A percentile compares a stretch with the other conserved stretches of the same genome.
These are phyloP conservation scores for Rhynchosporium secalis DNA, from an alignment of 2,329 filamentous ascomycete species.

Conservation along the genomic window DNA sequence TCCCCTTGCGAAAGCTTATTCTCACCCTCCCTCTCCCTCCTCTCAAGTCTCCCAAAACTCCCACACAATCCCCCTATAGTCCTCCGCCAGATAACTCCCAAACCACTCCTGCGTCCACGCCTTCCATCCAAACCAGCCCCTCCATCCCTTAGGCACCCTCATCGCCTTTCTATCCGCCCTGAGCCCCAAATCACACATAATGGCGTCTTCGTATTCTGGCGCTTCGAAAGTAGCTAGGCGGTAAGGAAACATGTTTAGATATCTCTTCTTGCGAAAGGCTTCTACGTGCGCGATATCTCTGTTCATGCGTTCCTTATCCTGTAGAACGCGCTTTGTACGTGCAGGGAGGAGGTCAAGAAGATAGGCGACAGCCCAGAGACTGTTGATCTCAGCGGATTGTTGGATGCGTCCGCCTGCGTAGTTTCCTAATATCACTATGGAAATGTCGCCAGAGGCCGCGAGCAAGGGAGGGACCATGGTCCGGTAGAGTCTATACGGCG, in stretches of 20 bases:
- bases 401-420: conserved; percentile 7
- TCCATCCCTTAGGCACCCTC: conserved; percentile 13
- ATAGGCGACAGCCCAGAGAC: conserved; percentile 24
- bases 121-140: conserved; percentile 20
- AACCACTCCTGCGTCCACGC: conserved; percentile 22
- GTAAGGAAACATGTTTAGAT: conserved; percentile 8
- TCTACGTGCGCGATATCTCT: conserved; percentile 20
- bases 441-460: conserved; percentile 17
- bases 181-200: conserved; percentile 20
- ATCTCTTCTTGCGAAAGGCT: conserved; percentile 17
- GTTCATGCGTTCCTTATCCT: conserved; percentile 19
- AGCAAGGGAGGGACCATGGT: conserved; percentile 16
- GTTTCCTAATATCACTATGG: conserved; percentile 18
- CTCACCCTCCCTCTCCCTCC: background rate
- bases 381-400: conserved; percentile 14
- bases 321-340: background rate
- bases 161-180: conserved; percentile 22
- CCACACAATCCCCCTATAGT: conserved; percentile 19
- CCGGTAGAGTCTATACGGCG: conserved; percentile 18
- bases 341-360: conserved; percentile 18
- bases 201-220: conserved; percentile 12
- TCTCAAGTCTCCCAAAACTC: conserved; percentile 18
- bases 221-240: conserved; percentile 16
- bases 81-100: conserved; percentile 17
- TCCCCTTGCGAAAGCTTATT: too few relatives aligned